phyloP scores from a whole-genome alignment of 768 basidiomycete species.

The Leccinum barrowsii region DNA sequence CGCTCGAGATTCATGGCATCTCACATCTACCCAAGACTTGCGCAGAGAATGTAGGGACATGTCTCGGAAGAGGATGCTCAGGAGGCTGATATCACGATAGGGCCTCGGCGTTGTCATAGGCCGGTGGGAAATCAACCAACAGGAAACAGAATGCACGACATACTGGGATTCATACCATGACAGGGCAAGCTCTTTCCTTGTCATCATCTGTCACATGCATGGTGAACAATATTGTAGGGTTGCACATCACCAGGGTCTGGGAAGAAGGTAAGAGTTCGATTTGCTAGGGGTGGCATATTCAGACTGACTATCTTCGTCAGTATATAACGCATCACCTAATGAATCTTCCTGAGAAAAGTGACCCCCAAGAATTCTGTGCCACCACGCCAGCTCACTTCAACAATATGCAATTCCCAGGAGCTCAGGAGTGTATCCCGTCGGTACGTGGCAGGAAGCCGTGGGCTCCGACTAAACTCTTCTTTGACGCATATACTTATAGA shows the following conservation, averaged over 20 bases:
- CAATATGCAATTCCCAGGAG: conserved; percentile 21
- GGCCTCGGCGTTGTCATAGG: conserved; percentile 21
- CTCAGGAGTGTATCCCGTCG: conserved; percentile 15
- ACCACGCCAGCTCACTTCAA: conserved; percentile 29
- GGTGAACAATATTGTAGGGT: conserved; percentile 12
- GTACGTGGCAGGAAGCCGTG: conserved; percentile 6
- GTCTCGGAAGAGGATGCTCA: neutral
- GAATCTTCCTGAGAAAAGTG: conserved; percentile 21
- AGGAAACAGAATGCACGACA: conserved; percentile 27
- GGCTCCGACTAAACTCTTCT: neutral
- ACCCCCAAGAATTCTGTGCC: conserved; percentile 34
- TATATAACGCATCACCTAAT: conserved; percentile 25
- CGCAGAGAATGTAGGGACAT: conserved; percentile 14
- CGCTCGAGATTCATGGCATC: conserved; percentile 22
- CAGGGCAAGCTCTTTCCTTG: conserved; percentile 13
- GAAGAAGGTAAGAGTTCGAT: conserved; percentile 11
- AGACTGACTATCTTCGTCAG: conserved; percentile 13
- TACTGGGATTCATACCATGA: conserved; percentile 26
- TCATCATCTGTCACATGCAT: neutral
- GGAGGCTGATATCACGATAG: neutral
- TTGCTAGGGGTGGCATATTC: neutral
- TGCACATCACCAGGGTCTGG: conserved; percentile 24
- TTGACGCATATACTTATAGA: neutral
- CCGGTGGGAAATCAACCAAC: conserved; percentile 24
- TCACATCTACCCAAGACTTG: conserved; percentile 15